Evolutionary conservation across 2,329 filamentous ascomycete genomes (phyloP), one percentile per base, ranked within the genome.

Genomic region (Saccharata proteae): DNA sequence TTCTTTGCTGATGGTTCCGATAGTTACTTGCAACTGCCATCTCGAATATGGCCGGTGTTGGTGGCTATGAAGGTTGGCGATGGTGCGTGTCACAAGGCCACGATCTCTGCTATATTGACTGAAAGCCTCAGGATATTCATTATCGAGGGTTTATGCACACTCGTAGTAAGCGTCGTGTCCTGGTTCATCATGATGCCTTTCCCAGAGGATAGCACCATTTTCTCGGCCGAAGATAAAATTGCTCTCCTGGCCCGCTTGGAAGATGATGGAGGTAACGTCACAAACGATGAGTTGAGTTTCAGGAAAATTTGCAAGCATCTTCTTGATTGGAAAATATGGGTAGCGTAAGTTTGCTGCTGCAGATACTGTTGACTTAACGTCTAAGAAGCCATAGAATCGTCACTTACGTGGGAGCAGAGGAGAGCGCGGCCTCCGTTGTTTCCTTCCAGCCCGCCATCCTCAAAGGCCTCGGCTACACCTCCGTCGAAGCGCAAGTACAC

Each of bases 31-130:
- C 73, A 2, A 68, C 51, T 33, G 49, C 48, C 25, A 78, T 80
- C 43, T 60, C 58, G 22, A 75, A 79, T 40, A 65, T 77, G 38
- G 69, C 80, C 46, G 61, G 62, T 19, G 60, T 64, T 9, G 62
- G 59, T n/a, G 68, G 49, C 16, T 54, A 56, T 29, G 41, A 51
- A 26, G 54, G 53, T 22, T 57, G 54, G 52, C 49, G 50, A 15
- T 57, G 54, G 52, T 33, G n/a, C 41, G 47, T 42, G 48, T 52
- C 5, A 49, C 46, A 32, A 47, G 44, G 13, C 30, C 22, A 14
- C 30, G 12, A 48, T 50, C 28, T 48, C 51, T 35, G 44, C 44
- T 16, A 30, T 47, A 16, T 38, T 46, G 19, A 52, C 52, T 21
- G n/a, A 21, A 7, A 26, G 7, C 19, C 7, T 7, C 19, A 37